phyloP scores from a whole-genome alignment of 2,329 filamentous ascomycete species.

The Epicoccum nigrum region DNA sequence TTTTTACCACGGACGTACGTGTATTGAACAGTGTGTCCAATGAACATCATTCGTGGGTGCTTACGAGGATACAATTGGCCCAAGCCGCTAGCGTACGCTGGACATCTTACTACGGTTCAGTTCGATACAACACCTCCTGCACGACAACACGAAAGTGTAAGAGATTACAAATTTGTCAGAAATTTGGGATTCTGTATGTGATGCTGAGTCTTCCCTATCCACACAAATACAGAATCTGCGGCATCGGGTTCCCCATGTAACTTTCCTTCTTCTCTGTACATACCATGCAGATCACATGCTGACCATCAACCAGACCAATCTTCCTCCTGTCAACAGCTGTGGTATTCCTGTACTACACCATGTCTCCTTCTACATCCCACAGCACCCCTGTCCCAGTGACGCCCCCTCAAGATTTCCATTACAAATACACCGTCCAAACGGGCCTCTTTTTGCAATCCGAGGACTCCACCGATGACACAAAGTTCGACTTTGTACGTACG shows the following conservation, averaged over 20 bases:
- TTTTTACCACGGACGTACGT: too few relatives aligned
- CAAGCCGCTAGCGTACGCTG: conserved; percentile 5
- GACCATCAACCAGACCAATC: conserved; percentile 16
- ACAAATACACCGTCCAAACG: conserved; percentile 64
- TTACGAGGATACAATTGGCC: neutral
- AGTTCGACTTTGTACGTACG: conserved; percentile 66
- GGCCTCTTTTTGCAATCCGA: conserved; percentile 71
- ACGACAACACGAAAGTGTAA: neutral
- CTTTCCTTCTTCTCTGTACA: neutral
- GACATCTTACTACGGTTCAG: neutral
- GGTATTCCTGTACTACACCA: conserved; percentile 16
- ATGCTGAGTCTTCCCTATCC: neutral
- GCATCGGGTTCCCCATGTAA: conserved; percentile 2
- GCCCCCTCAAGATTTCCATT: conserved; percentile 44
- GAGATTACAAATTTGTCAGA: neutral
- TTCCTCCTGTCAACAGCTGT: conserved; percentile 17
- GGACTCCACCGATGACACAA: conserved; percentile 58
- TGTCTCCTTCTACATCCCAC: conserved; percentile 4
- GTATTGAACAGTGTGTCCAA: neutral
- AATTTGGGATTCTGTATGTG: neutral
- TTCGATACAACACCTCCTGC: neutral
- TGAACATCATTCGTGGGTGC: neutral
- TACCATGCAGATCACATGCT: neutral
- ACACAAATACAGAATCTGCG: neutral
- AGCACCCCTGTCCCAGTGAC: conserved; percentile 1